Evolutionary conservation across 1,284 basidiomycete genomes (phyloP).

Genomic region (Tremellales sp.): DNA sequence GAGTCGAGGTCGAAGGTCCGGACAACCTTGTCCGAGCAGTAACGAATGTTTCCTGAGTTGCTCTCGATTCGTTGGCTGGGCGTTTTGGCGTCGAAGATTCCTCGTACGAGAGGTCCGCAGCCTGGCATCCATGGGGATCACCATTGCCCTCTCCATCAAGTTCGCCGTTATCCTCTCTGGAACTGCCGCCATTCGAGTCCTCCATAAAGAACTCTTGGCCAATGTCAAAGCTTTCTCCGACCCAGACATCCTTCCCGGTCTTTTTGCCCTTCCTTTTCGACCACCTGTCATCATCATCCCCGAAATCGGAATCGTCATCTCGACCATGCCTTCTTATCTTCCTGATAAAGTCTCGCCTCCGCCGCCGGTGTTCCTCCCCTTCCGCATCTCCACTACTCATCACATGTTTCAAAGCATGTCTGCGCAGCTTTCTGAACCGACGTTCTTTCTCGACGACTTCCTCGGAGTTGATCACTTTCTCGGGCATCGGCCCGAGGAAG

Average conservation of each 20-base stretch:
- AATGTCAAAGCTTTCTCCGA: constrained; percentile 45
- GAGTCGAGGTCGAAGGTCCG: constrained; percentile 10
- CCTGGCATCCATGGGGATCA: too few relatives aligned
- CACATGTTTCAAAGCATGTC: constrained; percentile 14
- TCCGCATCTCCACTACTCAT: constrained; percentile 1
- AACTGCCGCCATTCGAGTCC: not conserved
- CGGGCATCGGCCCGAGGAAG: constrained; percentile 42
- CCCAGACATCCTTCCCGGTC: constrained; percentile 33
- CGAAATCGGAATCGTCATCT: constrained; percentile 4
- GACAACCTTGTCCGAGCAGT: constrained; percentile 32
- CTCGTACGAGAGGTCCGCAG: not conserved
- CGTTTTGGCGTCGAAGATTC: constrained; percentile 1
- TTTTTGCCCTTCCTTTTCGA: constrained; percentile 9
- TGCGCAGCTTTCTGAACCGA: constrained; percentile 17
- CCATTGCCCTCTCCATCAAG: too few relatives aligned
- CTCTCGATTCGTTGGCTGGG: constrained; percentile 13
- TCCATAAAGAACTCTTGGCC: constrained; percentile 34
- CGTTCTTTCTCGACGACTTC: constrained; percentile 20
- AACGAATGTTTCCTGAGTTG: constrained; percentile 38
- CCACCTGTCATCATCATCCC: constrained; percentile 8
- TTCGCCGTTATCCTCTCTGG: too few relatives aligned
- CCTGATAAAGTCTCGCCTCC: not conserved
- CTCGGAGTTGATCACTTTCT: constrained; percentile 21
- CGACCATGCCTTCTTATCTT: not conserved
- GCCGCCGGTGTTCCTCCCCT: not conserved